Evolutionary conservation across 495 filamentous ascomycete genomes (phyloP).

Genomic region (Neurospora cerealis): DNA sequence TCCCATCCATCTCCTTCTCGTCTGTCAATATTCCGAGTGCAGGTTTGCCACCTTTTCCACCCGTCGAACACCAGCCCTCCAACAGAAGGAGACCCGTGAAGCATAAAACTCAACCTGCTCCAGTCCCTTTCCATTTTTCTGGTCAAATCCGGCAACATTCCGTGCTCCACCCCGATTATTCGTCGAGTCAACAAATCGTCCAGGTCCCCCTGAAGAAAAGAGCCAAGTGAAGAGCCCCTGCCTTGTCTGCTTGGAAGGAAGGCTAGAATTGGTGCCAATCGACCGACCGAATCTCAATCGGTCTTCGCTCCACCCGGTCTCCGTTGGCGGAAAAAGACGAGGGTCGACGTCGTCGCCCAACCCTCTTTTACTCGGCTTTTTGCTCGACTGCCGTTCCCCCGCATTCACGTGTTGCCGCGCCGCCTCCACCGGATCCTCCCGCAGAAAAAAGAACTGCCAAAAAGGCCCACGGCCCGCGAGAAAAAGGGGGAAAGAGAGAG

Average conservation of each 20-base stretch:
- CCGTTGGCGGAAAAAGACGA: background rate
- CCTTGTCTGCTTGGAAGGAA: background rate
- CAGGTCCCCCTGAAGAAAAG: background rate
- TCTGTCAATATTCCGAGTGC: background rate
- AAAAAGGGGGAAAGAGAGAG: background rate
- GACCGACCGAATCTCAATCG: background rate
- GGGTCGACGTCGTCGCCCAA: background rate
- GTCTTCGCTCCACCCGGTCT: background rate
- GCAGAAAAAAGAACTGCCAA: background rate
- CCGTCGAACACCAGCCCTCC: background rate
- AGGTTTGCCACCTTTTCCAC: background rate
- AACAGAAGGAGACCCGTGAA: background rate
- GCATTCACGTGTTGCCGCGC: background rate
- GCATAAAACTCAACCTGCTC: background rate
- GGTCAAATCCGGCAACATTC: background rate
- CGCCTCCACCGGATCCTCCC: background rate
- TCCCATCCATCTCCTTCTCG: background rate
- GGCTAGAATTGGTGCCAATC: background rate
- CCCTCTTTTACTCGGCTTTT: background rate
- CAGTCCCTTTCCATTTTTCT: background rate
- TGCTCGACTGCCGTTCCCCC: background rate
- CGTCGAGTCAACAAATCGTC: background rate
- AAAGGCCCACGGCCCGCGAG: background rate
- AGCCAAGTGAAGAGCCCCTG: background rate
- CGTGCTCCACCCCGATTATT: background rate